Evolutionary conservation across 2,329 filamentous ascomycete genomes (phyloP).

Genomic region (Penicillium capsulatum): DNA sequence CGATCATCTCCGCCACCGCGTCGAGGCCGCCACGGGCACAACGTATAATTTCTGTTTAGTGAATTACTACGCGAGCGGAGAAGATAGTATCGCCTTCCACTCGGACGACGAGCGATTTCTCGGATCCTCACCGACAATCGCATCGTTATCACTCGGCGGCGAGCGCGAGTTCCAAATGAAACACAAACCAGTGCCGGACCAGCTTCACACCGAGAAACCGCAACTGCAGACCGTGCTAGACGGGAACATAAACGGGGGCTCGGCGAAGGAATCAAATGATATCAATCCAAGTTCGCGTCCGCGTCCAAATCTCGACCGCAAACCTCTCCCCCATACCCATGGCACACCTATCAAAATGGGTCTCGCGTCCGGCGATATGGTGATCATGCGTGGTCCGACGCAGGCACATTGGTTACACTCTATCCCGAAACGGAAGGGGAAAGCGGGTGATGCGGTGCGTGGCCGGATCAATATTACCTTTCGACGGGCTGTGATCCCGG

Average conservation of each 20-base stretch:
- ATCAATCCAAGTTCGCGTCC: too few relatives aligned
- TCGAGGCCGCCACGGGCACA: conserved; percentile 63
- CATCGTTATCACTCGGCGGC: conserved; percentile 69
- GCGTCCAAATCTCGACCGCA: too few relatives aligned
- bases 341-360: conserved; percentile 40
- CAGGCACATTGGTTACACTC: conserved; percentile 74
- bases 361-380: conserved; percentile 68
- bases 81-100: conserved; percentile 74
- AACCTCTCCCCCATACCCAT: too few relatives aligned
- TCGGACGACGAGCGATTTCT: conserved; percentile 77
- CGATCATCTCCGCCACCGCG: conserved; percentile 57
- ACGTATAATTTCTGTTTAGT: conserved; percentile 75
- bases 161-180: conserved; percentile 73
- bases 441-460: conserved; percentile 52
- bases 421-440: conserved; percentile 68
- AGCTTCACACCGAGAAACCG: too few relatives aligned
- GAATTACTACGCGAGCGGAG: conserved; percentile 75
- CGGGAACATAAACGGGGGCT: too few relatives aligned
- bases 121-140: conserved; percentile 65
- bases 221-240: too few relatives aligned
- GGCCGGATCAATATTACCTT: conserved; percentile 76
- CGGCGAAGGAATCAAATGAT: too few relatives aligned
- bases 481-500: conserved; percentile 64
- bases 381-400: conserved; percentile 72
- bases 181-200: conserved; percentile 61